Base-by-base conservation (phyloP, 805 yeast genomes). In the Metschnikowia continentalis region DNA sequence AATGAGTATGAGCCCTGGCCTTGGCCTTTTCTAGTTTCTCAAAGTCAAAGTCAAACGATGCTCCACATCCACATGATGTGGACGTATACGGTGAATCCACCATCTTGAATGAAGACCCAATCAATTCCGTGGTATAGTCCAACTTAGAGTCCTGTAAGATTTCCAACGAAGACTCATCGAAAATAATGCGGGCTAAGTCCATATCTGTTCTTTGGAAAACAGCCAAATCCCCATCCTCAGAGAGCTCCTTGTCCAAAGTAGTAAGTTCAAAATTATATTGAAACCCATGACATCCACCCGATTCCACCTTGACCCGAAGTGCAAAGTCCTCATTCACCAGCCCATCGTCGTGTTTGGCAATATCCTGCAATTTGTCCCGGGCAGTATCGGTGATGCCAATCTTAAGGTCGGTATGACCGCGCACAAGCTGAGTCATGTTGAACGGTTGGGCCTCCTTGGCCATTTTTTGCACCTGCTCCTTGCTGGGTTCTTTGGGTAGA, bases 211-310 rank as follows among this genome's bases (percentile, higher is more conserved):
- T 75, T 52, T 76, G 82, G 62, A 90, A 89, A 6, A 90, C 74
- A 17, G 84, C 75, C 33, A 71, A 57, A 1, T 66, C 68, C 5
- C 60, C 63, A 8, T 70, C 67, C 8, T 59, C 64, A 3, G 55
- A 56, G 14, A 72, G 59, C 46, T 73, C 79, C 33, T 67, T 60
- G 4, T 53, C 50, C 40, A 71, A 57, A 52, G 78, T 77, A 3
- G 83, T 76, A 42, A 94, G 74, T 48, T 82, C 78, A 61, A 94
- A 72, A 56, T 86, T 79, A 64, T 94, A 94, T 68, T 94, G 98
- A 69, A 89, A 94, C 17, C 99, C 99, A 67, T 94, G 99, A 66
- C 99, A 94, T 1, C 99, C 99, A 8, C 99, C 99, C 62, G 96
- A 86, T 60, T 90, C 97, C 8, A 94, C 97, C 11, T 76, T 71